Conservation (phyloP, 441 rosid species). For the Heliophila coronopifolia region DNA sequence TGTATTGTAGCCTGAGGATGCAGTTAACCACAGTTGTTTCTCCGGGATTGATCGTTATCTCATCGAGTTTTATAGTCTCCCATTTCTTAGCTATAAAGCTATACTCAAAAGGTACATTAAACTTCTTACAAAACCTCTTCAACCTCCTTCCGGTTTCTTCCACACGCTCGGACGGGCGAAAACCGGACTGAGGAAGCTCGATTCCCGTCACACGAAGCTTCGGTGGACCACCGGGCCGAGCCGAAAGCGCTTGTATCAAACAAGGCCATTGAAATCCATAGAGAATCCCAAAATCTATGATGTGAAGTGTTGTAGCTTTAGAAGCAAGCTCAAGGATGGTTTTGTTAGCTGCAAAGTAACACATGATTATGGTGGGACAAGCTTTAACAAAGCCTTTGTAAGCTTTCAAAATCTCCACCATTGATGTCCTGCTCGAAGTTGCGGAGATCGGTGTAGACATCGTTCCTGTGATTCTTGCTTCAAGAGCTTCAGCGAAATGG, state of each 20-base stretch:
- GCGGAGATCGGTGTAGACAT: conserved; percentile 36
- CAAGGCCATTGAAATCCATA: conserved; percentile 99
- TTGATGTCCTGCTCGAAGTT: conserved; percentile 32
- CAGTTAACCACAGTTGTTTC: conserved; percentile 64
- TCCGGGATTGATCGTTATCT: conserved; percentile 46
- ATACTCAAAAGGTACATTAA: conserved; percentile 68
- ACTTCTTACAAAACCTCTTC: conserved; percentile 58
- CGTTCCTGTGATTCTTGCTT: conserved; percentile 62
- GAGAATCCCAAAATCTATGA: conserved; percentile 77
- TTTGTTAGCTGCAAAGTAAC: conserved; percentile 51
- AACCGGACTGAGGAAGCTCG: conserved; percentile 86
- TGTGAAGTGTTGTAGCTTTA: conserved; percentile 54
- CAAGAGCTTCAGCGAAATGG: conserved; percentile 67
- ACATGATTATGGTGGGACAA: conserved; percentile 65
- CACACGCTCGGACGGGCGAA: conserved; percentile 69
- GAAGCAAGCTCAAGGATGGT: conserved; percentile 48
- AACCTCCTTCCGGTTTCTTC: conserved; percentile 74
- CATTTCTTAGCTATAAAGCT: conserved; percentile 63
- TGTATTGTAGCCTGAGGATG: conserved; percentile 49
- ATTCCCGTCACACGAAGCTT: conserved; percentile 71
- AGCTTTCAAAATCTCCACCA: conserved; percentile 59
- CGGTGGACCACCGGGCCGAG: conserved; percentile 57
- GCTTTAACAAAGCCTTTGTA: conserved; percentile 46
- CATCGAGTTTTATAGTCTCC: conserved; percentile 72
- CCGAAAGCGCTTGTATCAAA: conserved; percentile 62